These are phyloP conservation scores for Chaetomiaceae sp. DNA, from an alignment of 2,329 filamentous ascomycete species.

Conservation along the genomic window DNA sequence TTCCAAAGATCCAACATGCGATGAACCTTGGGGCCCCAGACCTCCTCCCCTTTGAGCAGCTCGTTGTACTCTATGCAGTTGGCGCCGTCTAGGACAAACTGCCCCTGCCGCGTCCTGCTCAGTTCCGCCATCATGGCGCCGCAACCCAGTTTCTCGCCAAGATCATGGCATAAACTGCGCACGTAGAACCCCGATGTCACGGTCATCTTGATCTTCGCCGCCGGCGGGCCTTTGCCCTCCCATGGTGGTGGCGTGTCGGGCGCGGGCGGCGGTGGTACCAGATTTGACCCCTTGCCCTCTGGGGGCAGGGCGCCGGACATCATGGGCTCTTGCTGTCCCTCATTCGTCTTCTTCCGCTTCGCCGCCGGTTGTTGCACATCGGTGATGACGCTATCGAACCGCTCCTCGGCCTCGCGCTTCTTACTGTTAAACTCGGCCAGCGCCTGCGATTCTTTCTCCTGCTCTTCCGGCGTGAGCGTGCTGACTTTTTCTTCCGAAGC, in stretches of 20 bases:
- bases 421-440: conserved; percentile 52
- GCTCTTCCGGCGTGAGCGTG: conserved; percentile 50
- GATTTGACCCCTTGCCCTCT: conserved; percentile 46
- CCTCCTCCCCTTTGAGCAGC: conserved; percentile 67
- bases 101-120: conserved; percentile 72
- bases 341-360: conserved; percentile 26
- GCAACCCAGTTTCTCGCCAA: conserved; percentile 76
- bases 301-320: conserved; percentile 57
- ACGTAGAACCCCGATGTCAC: conserved; percentile 97
- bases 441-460: conserved; percentile 52
- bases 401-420: conserved; percentile 56
- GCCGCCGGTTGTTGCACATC: conserved; percentile 34
- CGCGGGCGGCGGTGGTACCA: conserved; percentile 47
- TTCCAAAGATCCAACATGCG: conserved; percentile 44
- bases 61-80: conserved; percentile 79
- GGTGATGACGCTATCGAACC: conserved; percentile 52
- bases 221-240: conserved; percentile 64
- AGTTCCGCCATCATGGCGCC: conserved; percentile 83
- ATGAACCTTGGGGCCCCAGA: conserved; percentile 75
- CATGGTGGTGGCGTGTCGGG: conserved; percentile 50
- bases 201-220: conserved; percentile 79
- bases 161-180: conserved; percentile 85
- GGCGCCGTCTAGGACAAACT: conserved; percentile 65
- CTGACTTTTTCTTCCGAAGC: conserved; percentile 33
- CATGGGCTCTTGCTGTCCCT: conserved; percentile 35